Conservation (phyloP, 148 eudicot genomes). For the Cornus controversa region DNA sequence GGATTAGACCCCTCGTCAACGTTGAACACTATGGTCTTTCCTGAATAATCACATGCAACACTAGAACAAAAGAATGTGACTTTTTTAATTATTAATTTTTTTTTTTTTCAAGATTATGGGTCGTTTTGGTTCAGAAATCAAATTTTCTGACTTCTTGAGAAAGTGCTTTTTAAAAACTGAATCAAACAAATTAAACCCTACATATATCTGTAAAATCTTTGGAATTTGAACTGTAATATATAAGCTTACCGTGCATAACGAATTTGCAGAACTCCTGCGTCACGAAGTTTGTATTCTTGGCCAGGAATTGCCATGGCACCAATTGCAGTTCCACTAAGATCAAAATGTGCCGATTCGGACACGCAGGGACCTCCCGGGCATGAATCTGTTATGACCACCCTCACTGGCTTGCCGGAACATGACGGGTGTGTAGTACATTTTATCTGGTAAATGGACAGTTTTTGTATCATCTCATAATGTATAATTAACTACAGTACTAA, state of each 20-base stretch:
- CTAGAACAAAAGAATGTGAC: conserved; percentile 5
- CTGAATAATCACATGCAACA: conserved; percentile 38
- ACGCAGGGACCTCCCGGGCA: conserved; percentile 48
- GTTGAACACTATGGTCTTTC: conserved; percentile 30
- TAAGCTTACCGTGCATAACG: conserved; percentile 34
- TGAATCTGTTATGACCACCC: conserved; percentile 45
- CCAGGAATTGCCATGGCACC: conserved; percentile 49
- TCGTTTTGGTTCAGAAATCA: too few relatives aligned
- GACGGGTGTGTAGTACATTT: conserved; percentile 39
- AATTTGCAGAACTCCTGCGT: conserved; percentile 38
- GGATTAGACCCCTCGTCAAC: conserved; percentile 46
- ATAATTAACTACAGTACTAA: too few relatives aligned
- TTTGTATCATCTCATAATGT: too few relatives aligned
- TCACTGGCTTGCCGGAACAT: conserved; percentile 37
- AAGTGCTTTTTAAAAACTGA: too few relatives aligned
- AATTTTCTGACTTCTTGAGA: too few relatives aligned
- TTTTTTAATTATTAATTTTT: too few relatives aligned
- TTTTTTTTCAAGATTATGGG: too few relatives aligned
- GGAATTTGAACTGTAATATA: too few relatives aligned
- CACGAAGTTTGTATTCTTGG: conserved; percentile 32
- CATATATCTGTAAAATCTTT: too few relatives aligned
- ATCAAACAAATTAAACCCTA: too few relatives aligned
- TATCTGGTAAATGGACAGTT: conserved; percentile 12
- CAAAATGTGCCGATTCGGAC: conserved; percentile 34
- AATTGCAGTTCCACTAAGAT: conserved; percentile 49